Percentiles rank a stretch among this genome's conserved stretches.
Evolutionary conservation across 768 basidiomycete species (phyloP).

Genomic region (Termitomyces sp.): DNA sequence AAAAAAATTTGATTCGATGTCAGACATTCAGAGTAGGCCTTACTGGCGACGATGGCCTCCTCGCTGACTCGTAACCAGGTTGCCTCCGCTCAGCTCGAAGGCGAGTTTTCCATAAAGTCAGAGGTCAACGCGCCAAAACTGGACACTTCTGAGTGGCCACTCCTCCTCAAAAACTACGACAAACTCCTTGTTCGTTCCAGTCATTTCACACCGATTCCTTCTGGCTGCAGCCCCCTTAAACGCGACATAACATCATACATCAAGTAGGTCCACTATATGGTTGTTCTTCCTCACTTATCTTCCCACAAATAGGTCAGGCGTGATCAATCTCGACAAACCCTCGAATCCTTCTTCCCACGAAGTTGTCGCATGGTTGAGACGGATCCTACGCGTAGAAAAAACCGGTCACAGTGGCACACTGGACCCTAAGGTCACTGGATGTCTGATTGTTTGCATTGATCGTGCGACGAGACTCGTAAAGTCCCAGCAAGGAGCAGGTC

Average conservation of each 20-base stretch:
- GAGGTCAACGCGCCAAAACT: constrained; percentile 68
- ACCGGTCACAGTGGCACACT: constrained; percentile 98
- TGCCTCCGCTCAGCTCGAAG: constrained; percentile 65
- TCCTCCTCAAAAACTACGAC: constrained; percentile 98
- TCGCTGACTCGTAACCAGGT: constrained; percentile 61
- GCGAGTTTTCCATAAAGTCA: constrained; percentile 79
- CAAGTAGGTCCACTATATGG: constrained; percentile 49
- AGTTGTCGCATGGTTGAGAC: constrained; percentile 97
- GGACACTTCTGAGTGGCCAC: constrained; percentile 96
- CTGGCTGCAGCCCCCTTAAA: constrained; percentile 91
- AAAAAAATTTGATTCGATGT: constrained; percentile 11
- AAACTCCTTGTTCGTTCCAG: constrained; percentile 90
- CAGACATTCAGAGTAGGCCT: not conserved
- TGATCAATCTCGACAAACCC: constrained; percentile 99
- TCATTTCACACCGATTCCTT: constrained; percentile 97
- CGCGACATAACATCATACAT: constrained; percentile 89
- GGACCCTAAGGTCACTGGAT: constrained; percentile 98
- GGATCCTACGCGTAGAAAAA: constrained; percentile 96
- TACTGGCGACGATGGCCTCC: constrained; percentile 27
- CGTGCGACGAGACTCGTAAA: constrained; percentile 97
- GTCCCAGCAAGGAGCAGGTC: constrained; percentile 96
- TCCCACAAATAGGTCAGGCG: constrained; percentile 69
- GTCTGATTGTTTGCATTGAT: constrained; percentile 98
- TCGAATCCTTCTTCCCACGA: constrained; percentile 99
- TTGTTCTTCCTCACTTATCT: not conserved